These are phyloP conservation scores for Diplotaxis tenuifolia DNA, from an alignment of 345 rosid genomes.

Conservation along the genomic window DNA sequence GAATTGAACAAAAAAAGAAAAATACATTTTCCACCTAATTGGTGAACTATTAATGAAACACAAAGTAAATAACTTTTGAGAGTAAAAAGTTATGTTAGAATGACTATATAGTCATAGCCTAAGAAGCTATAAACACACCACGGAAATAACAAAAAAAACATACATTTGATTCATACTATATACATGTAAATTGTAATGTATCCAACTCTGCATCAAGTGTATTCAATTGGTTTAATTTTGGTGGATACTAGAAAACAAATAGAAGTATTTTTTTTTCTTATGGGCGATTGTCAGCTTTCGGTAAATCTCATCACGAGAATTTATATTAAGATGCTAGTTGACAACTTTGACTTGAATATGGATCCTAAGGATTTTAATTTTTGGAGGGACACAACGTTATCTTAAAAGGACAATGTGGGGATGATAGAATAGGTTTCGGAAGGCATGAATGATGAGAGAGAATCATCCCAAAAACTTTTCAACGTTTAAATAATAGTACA, in stretches of 20 bases:
- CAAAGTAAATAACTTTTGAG: no score
- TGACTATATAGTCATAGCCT: no score
- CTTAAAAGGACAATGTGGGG: neutral
- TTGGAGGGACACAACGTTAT: neutral
- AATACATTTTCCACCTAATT: no score
- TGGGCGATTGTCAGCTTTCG: neutral
- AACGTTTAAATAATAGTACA: neutral
- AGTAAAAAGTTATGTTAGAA: no score
- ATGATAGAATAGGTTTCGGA: neutral
- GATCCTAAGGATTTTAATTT: neutral
- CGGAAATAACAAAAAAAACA: neutral
- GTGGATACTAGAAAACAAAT: neutral
- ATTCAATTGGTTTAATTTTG: neutral
- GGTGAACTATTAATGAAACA: no score
- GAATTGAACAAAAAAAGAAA: no score
- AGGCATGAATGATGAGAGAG: neutral
- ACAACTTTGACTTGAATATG: neutral
- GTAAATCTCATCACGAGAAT: neutral
- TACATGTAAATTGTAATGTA: neutral
- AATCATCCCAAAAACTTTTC: neutral
- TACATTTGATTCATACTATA: neutral
- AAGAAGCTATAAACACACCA: no score
- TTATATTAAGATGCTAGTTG: neutral
- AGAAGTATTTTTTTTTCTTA: neutral
- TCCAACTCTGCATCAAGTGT: neutral